Evolutionary conservation across 768 basidiomycete genomes (phyloP), one percentile per base, ranked within the genome.

Genomic region (Kwoniella mangroviensis): DNA sequence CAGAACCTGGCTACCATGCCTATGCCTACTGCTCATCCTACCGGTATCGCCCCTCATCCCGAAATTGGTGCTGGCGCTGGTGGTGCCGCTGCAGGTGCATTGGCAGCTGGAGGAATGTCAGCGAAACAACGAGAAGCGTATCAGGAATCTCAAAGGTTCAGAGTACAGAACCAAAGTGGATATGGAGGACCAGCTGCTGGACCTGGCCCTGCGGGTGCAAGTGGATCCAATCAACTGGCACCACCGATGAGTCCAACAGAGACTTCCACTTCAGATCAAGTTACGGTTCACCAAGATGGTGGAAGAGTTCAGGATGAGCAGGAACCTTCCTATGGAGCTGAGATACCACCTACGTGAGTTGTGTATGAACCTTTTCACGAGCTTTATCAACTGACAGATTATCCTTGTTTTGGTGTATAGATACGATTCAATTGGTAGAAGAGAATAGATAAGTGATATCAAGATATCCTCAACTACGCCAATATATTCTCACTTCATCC

Each of bases 271-370:
- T 66, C 67, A 45, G 69, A 24, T 34, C 34, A 41, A 17, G 73
- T 77, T 19, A 74, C 69, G 17, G 79, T 80, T 2, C 76, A 80
- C 43, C 63, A 70, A 22, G 76, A 83, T 68, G 78, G 63, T 17
- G 80, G 80, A n/a, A 56, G 61, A 52, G 73, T 73, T 43, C 40
- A 65, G 6, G 68, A 73, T 51, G 75, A 75, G 4, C 76, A 75
- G 21, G 75, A 73, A 56, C 69, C 63, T 22, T 55, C 43, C 5
- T 60, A 53, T 41, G 74, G 69, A 22, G 65, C 52, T 26, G 82
- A 83, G 68, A 72, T 83, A 41, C 82, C 82, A 12, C 82, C 82
- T 21, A 80, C 81, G 82, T 83, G 67, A 83, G 82, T 81, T 3
- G 11, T 3, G 58, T 55, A 60, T 19, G 2, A 28, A n/a, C 22